Evolutionary conservation across 2,329 filamentous ascomycete species (phyloP).

Genomic region (Monilinia fructigena): DNA sequence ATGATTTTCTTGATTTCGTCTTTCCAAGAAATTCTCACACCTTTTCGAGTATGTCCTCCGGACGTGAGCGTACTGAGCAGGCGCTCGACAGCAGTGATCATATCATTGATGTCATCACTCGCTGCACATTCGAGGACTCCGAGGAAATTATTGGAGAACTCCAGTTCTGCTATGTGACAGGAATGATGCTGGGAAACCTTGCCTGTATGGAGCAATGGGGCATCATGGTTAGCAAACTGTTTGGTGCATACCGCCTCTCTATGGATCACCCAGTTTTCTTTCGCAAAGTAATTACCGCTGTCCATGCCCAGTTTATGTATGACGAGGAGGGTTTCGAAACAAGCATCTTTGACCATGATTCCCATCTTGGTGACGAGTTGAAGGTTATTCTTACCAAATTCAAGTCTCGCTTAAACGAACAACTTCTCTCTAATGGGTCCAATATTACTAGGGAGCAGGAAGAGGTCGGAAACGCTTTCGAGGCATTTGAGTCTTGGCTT

Average conservation of each 20-base stretch:
- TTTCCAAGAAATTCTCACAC: conserved; percentile 46
- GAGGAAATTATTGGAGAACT: conserved; percentile 57
- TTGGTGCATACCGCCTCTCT: conserved; percentile 51
- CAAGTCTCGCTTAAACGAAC: conserved; percentile 53
- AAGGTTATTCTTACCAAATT: conserved; percentile 53
- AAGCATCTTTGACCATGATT: conserved; percentile 42
- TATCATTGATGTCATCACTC: conserved; percentile 46
- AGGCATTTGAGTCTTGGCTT: conserved; percentile 49
- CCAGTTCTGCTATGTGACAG: conserved; percentile 59
- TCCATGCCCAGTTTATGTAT: conserved; percentile 57
- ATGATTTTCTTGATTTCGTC: conserved; percentile 50
- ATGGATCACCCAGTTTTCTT: conserved; percentile 47
- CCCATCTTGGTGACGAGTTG: conserved; percentile 41
- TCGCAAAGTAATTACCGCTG: conserved; percentile 48
- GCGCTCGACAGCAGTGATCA: conserved; percentile 51
- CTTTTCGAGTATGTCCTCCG: conserved; percentile 42
- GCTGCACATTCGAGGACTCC: conserved; percentile 38
- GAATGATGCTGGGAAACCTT: conserved; percentile 57
- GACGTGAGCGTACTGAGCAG: conserved; percentile 45
- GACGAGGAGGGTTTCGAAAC: conserved; percentile 50
- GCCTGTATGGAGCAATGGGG: conserved; percentile 63
- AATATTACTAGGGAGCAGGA: conserved; percentile 44
- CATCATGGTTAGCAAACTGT: conserved; percentile 53
- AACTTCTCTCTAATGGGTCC: conserved; percentile 43
- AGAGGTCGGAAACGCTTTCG: conserved; percentile 50